These are phyloP conservation scores for Phytophthora citricola DNA, from an alignment of 352 stramenopile genomes.

Conservation along the genomic window DNA sequence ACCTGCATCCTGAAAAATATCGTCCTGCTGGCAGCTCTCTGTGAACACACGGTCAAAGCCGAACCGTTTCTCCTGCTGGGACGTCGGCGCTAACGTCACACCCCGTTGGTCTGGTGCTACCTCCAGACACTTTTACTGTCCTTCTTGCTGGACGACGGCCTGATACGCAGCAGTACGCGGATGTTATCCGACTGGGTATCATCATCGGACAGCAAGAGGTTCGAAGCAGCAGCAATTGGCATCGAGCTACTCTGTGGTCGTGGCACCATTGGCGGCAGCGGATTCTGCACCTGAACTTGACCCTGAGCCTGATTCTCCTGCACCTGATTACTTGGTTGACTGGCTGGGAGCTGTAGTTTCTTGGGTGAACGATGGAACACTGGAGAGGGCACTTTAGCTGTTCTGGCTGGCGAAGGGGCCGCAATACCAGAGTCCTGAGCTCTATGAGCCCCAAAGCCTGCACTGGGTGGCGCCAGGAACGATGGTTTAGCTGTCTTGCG, in stretches of 20 bases:
- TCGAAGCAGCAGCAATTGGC: constrained; percentile 1
- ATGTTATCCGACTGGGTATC: constrained; percentile 62
- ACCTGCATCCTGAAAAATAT: constrained; percentile 83
- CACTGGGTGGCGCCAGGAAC: constrained; percentile 29
- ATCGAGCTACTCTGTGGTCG: constrained; percentile 2
- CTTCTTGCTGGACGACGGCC: constrained; percentile 17
- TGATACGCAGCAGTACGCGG: constrained; percentile 75
- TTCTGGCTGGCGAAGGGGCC: background rate
- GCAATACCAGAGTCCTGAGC: constrained; percentile 3
- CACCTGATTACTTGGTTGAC: constrained; percentile 20
- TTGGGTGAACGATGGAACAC: constrained; percentile 22
- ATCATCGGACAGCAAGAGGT: constrained; percentile 15
- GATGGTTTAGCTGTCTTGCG: constrained; percentile 28
- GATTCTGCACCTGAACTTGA: constrained; percentile 1
- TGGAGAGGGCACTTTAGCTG: constrained; percentile 11
- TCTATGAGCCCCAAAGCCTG: constrained; percentile 12
- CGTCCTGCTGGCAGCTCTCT: constrained; percentile 71
- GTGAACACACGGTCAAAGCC: constrained; percentile 87
- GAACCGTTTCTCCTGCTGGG: constrained; percentile 83
- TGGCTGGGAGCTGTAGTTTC: constrained; percentile 28
- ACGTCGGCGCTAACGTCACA: constrained; percentile 62
- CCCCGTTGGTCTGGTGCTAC: constrained; percentile 64
- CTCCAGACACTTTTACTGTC: constrained; percentile 60
- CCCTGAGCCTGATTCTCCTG: constrained; percentile 13
- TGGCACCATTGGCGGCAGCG: background rate